Base-by-base conservation (phyloP, 306 rosid genomes). In the Ochetophila trinervis region DNA sequence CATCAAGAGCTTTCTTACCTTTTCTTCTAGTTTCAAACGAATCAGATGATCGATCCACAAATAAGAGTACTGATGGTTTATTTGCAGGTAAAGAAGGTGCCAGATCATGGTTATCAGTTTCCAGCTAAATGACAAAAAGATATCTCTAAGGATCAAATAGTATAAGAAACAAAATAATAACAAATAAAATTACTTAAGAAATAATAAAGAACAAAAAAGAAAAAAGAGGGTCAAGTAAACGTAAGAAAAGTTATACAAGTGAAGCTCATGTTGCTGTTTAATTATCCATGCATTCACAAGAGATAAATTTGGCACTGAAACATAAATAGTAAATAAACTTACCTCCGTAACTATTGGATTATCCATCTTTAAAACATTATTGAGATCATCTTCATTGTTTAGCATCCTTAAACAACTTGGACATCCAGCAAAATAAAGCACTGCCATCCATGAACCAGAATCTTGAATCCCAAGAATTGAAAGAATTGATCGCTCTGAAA, bases 21-120 rank as follows among this genome's bases (percentile, higher is more conserved):
- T 79, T 78, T 5, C 74, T 80, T 79, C 83, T 86, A 55, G 81
- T 84, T 71, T 78, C 91, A 42, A 80, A 57, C 14, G 76, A 70
- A 54, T 86, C 75, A 36, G 96, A 87, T 74, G 90, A 81, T 71
- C 97, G 85, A 79, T 93, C 98, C 77, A 93, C 83, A 84, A 93
- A 93, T 73, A 93, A 69, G 72, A 93, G 70, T 17, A 87, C 65
- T 0, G 97, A 89, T 68, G 97, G 97, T 75, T 80, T 76, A 76
- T 86, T 67, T 74, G 86, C 88, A 2, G 94, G 96, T 70, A 93
- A 81, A 84, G 66, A 35, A 49, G 84, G 87, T 76, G 70, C 85
- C 51, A 71, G 73, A 68, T 69, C 67, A 13, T 67, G 65, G 49
- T 74, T 83, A 72, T 79, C 80, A 60, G 80, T 89, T 83, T 86